These are phyloP conservation scores for Polyporus tsugae DNA, from an alignment of 1,284 basidiomycete species.

Conservation along the genomic window DNA sequence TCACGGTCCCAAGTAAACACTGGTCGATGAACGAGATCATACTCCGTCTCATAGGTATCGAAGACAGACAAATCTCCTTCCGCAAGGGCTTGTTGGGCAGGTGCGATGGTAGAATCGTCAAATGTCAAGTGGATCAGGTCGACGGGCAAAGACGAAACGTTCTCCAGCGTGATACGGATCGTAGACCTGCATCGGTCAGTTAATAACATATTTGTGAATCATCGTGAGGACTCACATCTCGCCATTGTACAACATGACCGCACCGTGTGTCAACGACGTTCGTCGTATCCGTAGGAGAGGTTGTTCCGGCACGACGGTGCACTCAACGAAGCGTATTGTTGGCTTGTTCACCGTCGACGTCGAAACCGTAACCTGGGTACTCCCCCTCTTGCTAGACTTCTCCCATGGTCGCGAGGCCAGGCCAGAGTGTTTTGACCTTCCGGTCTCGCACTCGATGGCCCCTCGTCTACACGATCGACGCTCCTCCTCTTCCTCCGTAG, in stretches of 20 bases:
- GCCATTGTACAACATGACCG: conserved; percentile 93
- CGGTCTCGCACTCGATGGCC: conserved; percentile 67
- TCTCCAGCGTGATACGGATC: conserved; percentile 88
- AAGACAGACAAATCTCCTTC: conserved; percentile 85
- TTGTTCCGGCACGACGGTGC: conserved; percentile 84
- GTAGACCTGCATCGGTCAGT: conserved; percentile 61
- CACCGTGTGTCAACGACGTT: conserved; percentile 89
- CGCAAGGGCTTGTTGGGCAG: conserved; percentile 77
- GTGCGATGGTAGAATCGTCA: conserved; percentile 86
- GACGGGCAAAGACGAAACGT: conserved; percentile 82
- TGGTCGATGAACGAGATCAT: conserved; percentile 79
- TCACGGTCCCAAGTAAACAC: conserved; percentile 81
- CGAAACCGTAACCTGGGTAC: conserved; percentile 39
- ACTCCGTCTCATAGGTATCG: conserved; percentile 92
- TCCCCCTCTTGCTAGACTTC: conserved; percentile 51
- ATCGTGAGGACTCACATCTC: conserved; percentile 69
- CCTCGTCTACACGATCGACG: conserved; percentile 63
- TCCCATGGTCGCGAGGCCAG: conserved; percentile 72
- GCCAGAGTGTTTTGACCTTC: conserved; percentile 75
- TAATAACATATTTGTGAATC: not conserved
- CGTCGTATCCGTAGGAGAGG: conserved; percentile 87
- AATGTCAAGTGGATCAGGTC: conserved; percentile 89
- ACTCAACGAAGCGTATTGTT: conserved; percentile 67
- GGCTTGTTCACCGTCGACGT: conserved; percentile 42
- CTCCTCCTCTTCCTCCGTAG: conserved; percentile 78